Percentiles rank a stretch among this genome's conserved stretches.
These are phyloP conservation scores for Magnaporthiopsis rhizophila DNA, from an alignment of 2,329 filamentous ascomycete species.

Conservation along the genomic window DNA sequence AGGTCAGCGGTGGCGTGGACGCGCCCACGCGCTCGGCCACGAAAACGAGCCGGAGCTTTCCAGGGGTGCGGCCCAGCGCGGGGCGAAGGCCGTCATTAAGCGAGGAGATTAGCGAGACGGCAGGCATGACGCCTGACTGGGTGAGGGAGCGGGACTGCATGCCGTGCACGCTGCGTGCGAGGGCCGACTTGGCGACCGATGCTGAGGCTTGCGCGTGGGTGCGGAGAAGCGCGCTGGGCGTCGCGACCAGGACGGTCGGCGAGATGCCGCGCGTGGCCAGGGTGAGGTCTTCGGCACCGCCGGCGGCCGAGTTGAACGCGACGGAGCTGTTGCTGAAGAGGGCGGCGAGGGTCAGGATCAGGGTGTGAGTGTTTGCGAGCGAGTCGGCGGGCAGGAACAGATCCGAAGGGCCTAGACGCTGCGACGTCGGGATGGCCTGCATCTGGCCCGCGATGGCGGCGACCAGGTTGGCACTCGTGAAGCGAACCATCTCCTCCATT, in stretches of 20 bases:
- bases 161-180: conserved; percentile 63
- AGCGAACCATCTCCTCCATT: conserved; percentile 66
- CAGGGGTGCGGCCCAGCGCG: conserved; percentile 51
- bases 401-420: conserved; percentile 67
- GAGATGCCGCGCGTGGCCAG: conserved; percentile 66
- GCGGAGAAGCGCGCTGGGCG: conserved; percentile 62
- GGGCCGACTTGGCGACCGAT: conserved; percentile 46
- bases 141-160: conserved; percentile 62
- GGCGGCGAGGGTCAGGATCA: conserved; percentile 72
- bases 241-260: conserved; percentile 76
- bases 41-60: conserved; percentile 74
- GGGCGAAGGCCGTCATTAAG: conserved; percentile 54
- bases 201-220: conserved; percentile 55
- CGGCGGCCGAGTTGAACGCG: conserved; percentile 81
- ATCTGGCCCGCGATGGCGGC: conserved; percentile 75
- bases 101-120: conserved; percentile 52
- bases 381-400: conserved; percentile 79
- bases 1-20: conserved; percentile 55
- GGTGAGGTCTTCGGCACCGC: conserved; percentile 60
- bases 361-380: conserved; percentile 69
- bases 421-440: conserved; percentile 63
- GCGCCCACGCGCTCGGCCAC: conserved; percentile 65
- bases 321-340: conserved; percentile 79
- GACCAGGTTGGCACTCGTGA: conserved; percentile 77
- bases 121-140: conserved; percentile 66